Base-by-base conservation (phyloP, 1,284 basidiomycete species). In the Ustilago vetiveriae region DNA sequence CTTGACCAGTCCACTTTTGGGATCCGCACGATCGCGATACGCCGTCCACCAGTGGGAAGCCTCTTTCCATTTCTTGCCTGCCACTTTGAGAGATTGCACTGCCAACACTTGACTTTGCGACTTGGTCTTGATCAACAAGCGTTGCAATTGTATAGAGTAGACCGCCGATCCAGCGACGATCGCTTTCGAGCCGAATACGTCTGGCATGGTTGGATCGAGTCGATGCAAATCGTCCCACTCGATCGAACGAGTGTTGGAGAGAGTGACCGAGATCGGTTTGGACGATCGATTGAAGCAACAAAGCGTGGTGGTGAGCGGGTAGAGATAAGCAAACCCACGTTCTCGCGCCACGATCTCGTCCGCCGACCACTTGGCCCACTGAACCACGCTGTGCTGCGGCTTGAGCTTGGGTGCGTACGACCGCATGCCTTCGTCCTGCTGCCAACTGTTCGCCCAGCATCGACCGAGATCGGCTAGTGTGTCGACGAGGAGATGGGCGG, bases 401-500 rank as follows among this genome's bases (percentile, higher is more conserved):
- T 64, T 62, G 23, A 80, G 48, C 38, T 79, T 80, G 30, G 72
- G 73, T 6, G 79, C 79, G 14, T 50, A 58, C 0, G 71, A 53
- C 6, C 35, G 54, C 2, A 49, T 8, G 10, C 36, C 22, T 17
- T 54, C 42, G 30, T 69, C 57, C 37, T 81, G 74, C 1, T 46
- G n/a, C 48, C 46, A 49, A 21, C 59, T 82, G 5, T 72, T 75
- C 19, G 85, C 85, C 88, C 89, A 66, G 7, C 30, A 29, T 0
- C 72, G 62, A 8, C 87, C 80, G 82, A 94, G 88, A 44, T 88
- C 83, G 27, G 88, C 84, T 4, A 96, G 82, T 4, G 90, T 87
- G 0, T 87, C 83, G 0, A 93, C 88, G 17, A 97, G 85, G 1
- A 92, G 80, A 27, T 85, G 81, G 0, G 90, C 92, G 0, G 92